Base-by-base conservation (phyloP, 139 green algal species). In the Chlorella sp. region DNA sequence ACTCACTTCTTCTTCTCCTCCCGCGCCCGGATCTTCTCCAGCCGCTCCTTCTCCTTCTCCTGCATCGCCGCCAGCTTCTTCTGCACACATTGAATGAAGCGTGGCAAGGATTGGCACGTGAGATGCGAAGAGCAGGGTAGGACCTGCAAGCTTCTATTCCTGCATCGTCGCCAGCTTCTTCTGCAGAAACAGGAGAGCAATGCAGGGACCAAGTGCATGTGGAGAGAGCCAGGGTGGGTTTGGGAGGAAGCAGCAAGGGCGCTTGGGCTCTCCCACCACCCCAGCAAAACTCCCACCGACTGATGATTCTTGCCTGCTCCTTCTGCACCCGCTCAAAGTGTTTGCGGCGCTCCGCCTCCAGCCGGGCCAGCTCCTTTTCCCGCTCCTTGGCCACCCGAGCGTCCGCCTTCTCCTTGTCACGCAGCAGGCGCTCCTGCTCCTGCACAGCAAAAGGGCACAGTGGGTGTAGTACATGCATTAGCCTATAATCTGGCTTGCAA, bases 281-380 rank as follows among this genome's bases (percentile, higher is more conserved):
- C n/a, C n/a, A n/a, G n/a, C n/a, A n/a, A n/a, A n/a, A n/a, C n/a
- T n/a, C n/a, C n/a, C n/a, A n/a, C n/a, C 60, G 3, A 16, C 28
- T 14, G 11, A 9, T 26, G 4, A 2, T n/a, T 3, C 76, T 36
- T 30, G 40, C 81, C 81, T 80, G 54, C 36, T 90, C 86, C 70
- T 80, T 87, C 67, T 70, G 38, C 40, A 78, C 40, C 9, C 69
- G 54, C 46, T 90, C 87, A 77, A 88, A 34, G 51, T 90, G 87
- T 81, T 88, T 92, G 54, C 76, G 76, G 58, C 87, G 75, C 34
- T 89, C 88, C 20, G 60, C 44, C 79, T 93, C 90, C 60, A 93
- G 82, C 28, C 89, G 76, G 14, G 73, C 77, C 32, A 90, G 75
- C 84, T 93, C 88, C 48, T 80, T 81, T 56, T 93, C 84, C 43